Evolutionary conservation across 176 grass and related monocot genomes (phyloP).

Genomic region (Microstegium vimineum): DNA sequence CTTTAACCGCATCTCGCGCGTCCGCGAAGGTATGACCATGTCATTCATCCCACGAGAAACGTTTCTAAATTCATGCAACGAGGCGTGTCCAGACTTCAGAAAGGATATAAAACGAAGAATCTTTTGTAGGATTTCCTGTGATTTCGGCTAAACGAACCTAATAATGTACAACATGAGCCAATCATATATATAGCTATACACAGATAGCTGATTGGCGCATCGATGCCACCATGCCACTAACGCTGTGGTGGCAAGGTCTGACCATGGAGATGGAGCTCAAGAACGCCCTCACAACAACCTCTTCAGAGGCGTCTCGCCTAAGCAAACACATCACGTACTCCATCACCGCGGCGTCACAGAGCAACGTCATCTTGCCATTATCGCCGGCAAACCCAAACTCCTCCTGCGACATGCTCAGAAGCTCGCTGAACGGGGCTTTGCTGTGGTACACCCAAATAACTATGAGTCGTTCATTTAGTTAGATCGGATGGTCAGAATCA

Average conservation of each 20-base stretch:
- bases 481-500: too few species aligned
- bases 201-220: background rate
- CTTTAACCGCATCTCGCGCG: background rate
- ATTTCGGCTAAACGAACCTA: background rate
- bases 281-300: slow-evolving; percentile 45
- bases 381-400: slow-evolving; percentile 22
- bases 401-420: slow-evolving; percentile 17
- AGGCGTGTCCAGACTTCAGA: background rate
- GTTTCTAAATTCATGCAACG: background rate
- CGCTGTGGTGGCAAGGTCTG: slow-evolving; percentile 1
- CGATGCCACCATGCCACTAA: background rate
- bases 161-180: background rate
- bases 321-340: slow-evolving; percentile 49
- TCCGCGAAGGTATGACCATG: background rate
- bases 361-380: slow-evolving; percentile 49
- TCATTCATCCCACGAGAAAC: background rate
- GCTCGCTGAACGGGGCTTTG: slow-evolving; percentile 30
- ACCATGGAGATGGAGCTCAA: slow-evolving; percentile 49
- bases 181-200: background rate
- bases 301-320: slow-evolving; percentile 26
- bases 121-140: background rate
- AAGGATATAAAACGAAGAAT: background rate
- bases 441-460: too few species aligned
- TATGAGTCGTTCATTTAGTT: too few species aligned
- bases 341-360: slow-evolving; percentile 32